These are phyloP conservation scores for Themeda triandra DNA, from an alignment of 176 grass and related monocot species.

Conservation along the genomic window DNA sequence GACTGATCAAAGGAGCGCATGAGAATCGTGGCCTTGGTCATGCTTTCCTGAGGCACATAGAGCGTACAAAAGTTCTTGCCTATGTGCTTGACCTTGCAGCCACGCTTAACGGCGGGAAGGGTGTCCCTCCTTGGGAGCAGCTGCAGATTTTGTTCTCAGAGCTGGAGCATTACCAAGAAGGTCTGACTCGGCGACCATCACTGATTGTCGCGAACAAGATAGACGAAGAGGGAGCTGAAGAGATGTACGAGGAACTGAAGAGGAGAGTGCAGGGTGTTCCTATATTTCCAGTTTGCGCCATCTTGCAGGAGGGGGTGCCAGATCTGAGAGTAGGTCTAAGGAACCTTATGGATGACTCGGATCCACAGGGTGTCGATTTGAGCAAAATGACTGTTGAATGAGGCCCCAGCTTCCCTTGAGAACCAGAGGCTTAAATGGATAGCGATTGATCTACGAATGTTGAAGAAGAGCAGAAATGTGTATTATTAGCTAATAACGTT, in stretches of 20 bases:
- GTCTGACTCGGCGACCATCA: constrained; percentile 64
- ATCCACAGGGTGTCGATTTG: constrained; percentile 37
- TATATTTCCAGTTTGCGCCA: constrained; percentile 76
- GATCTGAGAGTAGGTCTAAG: constrained; percentile 66
- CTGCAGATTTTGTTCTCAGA: constrained; percentile 57
- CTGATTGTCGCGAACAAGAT: constrained; percentile 83
- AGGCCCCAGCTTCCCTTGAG: neutral
- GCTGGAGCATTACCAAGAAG: constrained; percentile 71
- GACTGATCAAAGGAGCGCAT: constrained; percentile 81
- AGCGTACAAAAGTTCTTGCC: constrained; percentile 73
- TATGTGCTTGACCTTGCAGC: constrained; percentile 73
- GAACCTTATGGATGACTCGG: constrained; percentile 58
- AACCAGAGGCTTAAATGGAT: too few relatives aligned
- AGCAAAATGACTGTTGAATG: constrained; percentile 51
- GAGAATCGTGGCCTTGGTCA: constrained; percentile 77
- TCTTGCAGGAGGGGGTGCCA: constrained; percentile 67
- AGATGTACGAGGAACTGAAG: constrained; percentile 53
- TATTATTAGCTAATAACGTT: too few relatives aligned
- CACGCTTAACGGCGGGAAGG: constrained; percentile 50
- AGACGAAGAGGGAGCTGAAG: constrained; percentile 71
- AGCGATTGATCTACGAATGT: too few relatives aligned
- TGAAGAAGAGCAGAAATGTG: too few relatives aligned
- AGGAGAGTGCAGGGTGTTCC: constrained; percentile 60
- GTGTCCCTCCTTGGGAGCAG: constrained; percentile 75
- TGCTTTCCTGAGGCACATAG: constrained; percentile 92